These are phyloP conservation scores for Aurifilum marmelostoma DNA, from an alignment of 2,329 filamentous ascomycete genomes.

Conservation along the genomic window DNA sequence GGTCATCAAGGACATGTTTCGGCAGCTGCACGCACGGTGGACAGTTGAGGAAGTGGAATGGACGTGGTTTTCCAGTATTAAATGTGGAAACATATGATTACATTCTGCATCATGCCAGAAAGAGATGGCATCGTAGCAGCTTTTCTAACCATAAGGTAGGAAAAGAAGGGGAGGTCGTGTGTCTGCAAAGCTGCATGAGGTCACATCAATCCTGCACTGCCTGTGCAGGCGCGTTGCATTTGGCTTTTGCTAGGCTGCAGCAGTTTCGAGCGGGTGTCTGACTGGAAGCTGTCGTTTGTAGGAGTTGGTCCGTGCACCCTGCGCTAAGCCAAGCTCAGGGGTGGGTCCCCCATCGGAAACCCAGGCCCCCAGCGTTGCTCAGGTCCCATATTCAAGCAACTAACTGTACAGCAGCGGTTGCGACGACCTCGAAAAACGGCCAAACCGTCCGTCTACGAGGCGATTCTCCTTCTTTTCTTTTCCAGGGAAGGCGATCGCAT, in stretches of 20 bases:
- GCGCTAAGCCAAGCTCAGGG: conserved; percentile 11
- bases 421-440: conserved; percentile 16
- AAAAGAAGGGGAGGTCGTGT: too few relatives aligned
- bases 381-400: conserved; percentile 11
- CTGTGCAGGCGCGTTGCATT: not conserved
- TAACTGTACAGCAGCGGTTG: conserved; percentile 1
- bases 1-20: not conserved
- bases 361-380: not conserved
- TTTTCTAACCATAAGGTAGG: not conserved
- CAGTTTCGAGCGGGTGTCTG: not conserved
- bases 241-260: conserved; percentile 2
- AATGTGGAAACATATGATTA: not conserved
- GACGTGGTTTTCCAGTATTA: not conserved
- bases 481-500: conserved; percentile 19
- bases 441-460: conserved; percentile 20
- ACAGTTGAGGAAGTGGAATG: not conserved
- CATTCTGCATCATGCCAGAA: not conserved
- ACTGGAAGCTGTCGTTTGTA: not conserved
- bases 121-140: not conserved
- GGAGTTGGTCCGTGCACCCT: conserved; percentile 1
- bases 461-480: conserved; percentile 20
- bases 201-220: not conserved
- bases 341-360: conserved; percentile 14
- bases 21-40: not conserved
- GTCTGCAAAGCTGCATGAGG: too few relatives aligned